Conservation (phyloP, 768 basidiomycete genomes). For the Kwoniella sp. region DNA sequence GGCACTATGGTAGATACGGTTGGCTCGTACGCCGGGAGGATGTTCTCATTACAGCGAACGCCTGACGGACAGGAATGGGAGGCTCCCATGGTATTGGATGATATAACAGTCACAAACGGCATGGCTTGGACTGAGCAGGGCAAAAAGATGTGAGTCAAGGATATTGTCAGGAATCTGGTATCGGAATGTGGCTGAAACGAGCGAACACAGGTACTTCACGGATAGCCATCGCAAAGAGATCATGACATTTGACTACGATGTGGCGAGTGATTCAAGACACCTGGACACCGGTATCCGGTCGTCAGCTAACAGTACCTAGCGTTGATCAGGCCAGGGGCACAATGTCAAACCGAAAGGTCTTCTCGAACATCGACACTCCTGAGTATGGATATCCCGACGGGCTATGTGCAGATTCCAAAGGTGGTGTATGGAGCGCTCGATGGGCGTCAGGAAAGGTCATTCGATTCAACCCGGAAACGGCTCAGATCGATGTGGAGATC, state of each 20-base stretch:
- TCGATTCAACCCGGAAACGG: slow-evolving; percentile 3
- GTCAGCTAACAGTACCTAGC: too few relatives aligned
- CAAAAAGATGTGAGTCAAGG: slow-evolving; percentile 13
- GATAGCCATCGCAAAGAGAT: slow-evolving; percentile 20
- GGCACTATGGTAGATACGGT: too few relatives aligned
- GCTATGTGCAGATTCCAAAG: slow-evolving; percentile 12
- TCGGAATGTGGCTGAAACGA: too few relatives aligned
- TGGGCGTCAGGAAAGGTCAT: slow-evolving; percentile 17
- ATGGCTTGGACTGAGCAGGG: slow-evolving; percentile 20
- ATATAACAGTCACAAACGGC: slow-evolving; percentile 19
- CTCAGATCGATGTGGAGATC: slow-evolving; percentile 28
- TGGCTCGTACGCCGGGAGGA: too few relatives aligned
- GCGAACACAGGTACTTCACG: slow-evolving; percentile 18
- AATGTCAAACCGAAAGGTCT: slow-evolving; percentile 8
- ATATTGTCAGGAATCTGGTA: too few relatives aligned
- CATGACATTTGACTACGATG: slow-evolving; percentile 16
- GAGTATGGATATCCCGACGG: slow-evolving; percentile 16
- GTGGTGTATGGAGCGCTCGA: slow-evolving; percentile 18
- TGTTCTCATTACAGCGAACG: too few relatives aligned
- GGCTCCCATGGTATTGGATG: slow-evolving; percentile 6
- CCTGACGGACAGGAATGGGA: too few relatives aligned
- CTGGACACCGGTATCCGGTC: too few relatives aligned
- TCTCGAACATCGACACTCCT: neutral
- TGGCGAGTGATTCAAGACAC: slow-evolving; percentile 2
- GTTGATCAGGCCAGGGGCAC: slow-evolving; percentile 1